Conservation (phyloP, 2,329 filamentous ascomycete genomes). For the Beauveria sp. region DNA sequence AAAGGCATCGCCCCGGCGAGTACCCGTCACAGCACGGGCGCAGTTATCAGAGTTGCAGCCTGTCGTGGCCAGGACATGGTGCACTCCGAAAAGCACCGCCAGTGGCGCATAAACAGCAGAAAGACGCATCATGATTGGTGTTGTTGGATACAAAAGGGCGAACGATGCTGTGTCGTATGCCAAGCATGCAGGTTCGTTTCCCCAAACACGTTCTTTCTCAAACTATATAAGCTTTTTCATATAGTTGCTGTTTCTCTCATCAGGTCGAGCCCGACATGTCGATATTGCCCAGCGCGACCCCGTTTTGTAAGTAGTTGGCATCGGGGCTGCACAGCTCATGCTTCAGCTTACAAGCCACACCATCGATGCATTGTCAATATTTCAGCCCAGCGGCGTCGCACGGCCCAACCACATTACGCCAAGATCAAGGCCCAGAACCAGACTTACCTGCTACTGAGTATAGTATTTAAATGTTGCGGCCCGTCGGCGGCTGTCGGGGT, state of each 20-base stretch:
- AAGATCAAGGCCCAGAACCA: background rate
- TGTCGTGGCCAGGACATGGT: background rate
- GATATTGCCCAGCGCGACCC: background rate
- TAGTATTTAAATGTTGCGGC: background rate
- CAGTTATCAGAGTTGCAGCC: conserved; percentile 5
- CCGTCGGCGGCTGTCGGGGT: background rate
- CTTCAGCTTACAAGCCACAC: background rate
- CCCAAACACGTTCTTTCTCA: background rate
- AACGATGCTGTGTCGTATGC: background rate
- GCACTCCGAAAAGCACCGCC: background rate
- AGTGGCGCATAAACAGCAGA: background rate
- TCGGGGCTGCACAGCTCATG: background rate
- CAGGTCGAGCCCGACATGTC: background rate
- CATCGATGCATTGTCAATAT: background rate
- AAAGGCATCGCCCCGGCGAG: background rate
- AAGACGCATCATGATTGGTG: background rate
- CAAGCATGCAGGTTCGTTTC: background rate
- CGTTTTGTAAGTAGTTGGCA: background rate
- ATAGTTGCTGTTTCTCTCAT: background rate
- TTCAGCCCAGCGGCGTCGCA: background rate
- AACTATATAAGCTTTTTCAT: background rate
- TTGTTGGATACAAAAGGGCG: background rate
- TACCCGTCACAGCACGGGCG: conserved; percentile 11
- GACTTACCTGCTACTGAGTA: background rate
- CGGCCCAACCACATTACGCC: background rate